Base-by-base conservation (phyloP, 2,329 filamentous ascomycete species). In the Pseudogymnoascus sp. region DNA sequence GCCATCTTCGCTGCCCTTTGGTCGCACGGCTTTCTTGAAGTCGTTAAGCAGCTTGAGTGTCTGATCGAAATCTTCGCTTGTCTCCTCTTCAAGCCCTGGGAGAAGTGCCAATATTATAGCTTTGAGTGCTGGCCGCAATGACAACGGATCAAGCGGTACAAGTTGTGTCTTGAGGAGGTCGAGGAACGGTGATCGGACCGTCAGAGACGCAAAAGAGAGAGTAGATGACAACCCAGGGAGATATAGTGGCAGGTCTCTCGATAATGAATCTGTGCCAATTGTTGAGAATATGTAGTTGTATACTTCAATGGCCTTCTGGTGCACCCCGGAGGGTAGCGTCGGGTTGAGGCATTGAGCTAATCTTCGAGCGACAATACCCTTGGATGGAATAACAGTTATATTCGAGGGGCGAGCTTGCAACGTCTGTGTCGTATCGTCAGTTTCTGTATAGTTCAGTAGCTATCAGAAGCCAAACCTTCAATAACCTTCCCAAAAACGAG, bases 271-370 rank as follows among this genome's bases (percentile, higher is more conserved):
- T 71, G 83, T 87, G 63, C 91, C 90, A 70, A 99, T 91, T 67
- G 91, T 83, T 19, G 87, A 85, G 73, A 99, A 99, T 67, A 97
- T 87, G 72, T 91, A 91, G 56, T 82, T 86, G 75, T 99, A 99
- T 44, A 97, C 90, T 75, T 99, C 95, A 63, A 99, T 83, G 1
- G 95, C 87, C 75, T 97, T 99, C 76, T 99, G 96, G 77, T 99
- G 95, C 17, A 99, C 96, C 29, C 95, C 95, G 0, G 95, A 97
- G 13, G 95, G 95, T 61, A 99, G 80, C 19, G 90, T 88, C 38
- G 95, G 93, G 74, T 97, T 96, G 68, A 99, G 82, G 73, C 95
- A 99, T 82, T 99, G 95, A 46, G 95, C 90, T 64, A 99, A 82
- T 70, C 93, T 90, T 76, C 96, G 95, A 71, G 95, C 90, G 72